Conservation (phyloP, 2,329 filamentous ascomycete genomes). For the Cercospora berteroae region DNA sequence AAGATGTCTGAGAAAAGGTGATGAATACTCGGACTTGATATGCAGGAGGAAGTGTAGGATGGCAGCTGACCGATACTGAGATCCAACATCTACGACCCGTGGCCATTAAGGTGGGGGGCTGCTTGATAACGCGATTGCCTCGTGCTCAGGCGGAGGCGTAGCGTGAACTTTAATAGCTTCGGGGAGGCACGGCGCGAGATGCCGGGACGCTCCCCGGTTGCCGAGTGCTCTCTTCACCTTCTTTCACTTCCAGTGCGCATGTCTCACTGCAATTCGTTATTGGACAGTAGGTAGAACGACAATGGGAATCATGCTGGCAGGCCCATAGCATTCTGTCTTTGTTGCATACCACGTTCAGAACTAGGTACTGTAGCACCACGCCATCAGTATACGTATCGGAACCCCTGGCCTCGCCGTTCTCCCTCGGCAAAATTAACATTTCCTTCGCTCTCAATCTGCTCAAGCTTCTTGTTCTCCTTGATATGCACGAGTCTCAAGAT, state of each 20-base stretch:
- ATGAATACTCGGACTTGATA: neutral
- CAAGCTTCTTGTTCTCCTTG: conserved; percentile 39
- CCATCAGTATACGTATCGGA: conserved; percentile 10
- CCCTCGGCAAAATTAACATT: neutral
- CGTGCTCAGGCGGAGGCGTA: neutral
- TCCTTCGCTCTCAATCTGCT: conserved; percentile 20
- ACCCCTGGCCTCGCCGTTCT: conserved; percentile 6
- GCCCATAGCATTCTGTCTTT: no score
- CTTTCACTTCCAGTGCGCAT: no score
- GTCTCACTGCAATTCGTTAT: no score
- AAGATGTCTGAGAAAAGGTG: neutral
- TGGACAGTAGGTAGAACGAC: no score
- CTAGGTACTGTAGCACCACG: no score
- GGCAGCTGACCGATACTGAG: neutral
- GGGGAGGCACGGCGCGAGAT: neutral
- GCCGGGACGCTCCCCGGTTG: neutral
- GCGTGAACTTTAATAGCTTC: neutral
- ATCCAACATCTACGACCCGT: neutral
- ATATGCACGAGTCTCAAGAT: conserved; percentile 37
- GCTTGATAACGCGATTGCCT: neutral
- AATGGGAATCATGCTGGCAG: no score
- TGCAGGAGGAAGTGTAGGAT: neutral
- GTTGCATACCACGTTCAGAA: no score
- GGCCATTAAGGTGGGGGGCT: neutral
- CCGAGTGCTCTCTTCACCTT: neutral